Evolutionary conservation across 306 rosid species (phyloP).

Genomic region (Fagus crenata): DNA sequence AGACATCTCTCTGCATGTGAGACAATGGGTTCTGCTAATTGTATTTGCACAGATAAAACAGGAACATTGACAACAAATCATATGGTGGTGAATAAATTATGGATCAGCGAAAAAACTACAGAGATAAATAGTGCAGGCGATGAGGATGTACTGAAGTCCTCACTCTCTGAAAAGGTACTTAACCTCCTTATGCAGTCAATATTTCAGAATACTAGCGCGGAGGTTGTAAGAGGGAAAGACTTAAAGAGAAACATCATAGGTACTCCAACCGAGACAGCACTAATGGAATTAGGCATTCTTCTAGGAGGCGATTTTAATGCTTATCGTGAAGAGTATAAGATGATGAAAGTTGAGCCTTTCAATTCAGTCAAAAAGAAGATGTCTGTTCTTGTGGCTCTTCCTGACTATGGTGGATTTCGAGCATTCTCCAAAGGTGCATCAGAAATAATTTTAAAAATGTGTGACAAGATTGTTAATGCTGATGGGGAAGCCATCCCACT

Average conservation of each 20-base stretch:
- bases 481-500: slow-evolving; percentile 54
- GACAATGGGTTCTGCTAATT: slow-evolving; percentile 85
- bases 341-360: slow-evolving; percentile 74
- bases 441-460: slow-evolving; percentile 58
- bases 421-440: slow-evolving; percentile 93
- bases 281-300: slow-evolving; percentile 69
- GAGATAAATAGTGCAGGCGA: slow-evolving; percentile 10
- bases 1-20: slow-evolving; percentile 93
- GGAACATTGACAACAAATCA: slow-evolving; percentile 93
- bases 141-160: slow-evolving; percentile 39
- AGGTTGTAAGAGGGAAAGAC: slow-evolving; percentile 60
- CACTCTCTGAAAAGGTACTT: slow-evolving; percentile 35
- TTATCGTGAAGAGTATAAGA: slow-evolving; percentile 46
- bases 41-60: slow-evolving; percentile 89
- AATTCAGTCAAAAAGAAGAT: slow-evolving; percentile 68
- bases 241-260: slow-evolving; percentile 60
- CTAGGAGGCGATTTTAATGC: slow-evolving; percentile 53
- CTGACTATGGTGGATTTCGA: slow-evolving; percentile 39
- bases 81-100: slow-evolving; percentile 73
- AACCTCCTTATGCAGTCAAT: slow-evolving; percentile 69
- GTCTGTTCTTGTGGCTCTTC: slow-evolving; percentile 70
- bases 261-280: slow-evolving; percentile 77
- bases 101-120: slow-evolving; percentile 62
- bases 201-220: slow-evolving; percentile 72
- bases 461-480: slow-evolving; percentile 59